phyloP scores from a whole-genome alignment of 2,329 filamentous ascomycete species.

The Blastomyces silverae region DNA sequence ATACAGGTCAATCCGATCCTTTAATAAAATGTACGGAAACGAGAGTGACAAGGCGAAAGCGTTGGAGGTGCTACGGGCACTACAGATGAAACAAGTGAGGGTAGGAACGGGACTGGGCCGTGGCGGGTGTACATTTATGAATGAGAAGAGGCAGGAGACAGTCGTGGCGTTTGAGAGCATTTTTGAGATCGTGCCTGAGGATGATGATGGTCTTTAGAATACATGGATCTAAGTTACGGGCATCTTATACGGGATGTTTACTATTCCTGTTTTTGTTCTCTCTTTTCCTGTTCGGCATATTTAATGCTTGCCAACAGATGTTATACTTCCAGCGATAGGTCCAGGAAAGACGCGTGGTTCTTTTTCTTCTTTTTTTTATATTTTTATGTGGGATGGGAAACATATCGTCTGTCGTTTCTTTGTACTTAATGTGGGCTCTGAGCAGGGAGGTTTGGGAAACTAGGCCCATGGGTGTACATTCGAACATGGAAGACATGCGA shows the following conservation, averaged over 20 bases:
- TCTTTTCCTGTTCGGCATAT: neutral
- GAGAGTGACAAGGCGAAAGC: constrained; percentile 44
- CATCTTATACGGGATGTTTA: neutral
- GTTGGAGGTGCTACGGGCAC: constrained; percentile 39
- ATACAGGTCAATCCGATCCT: constrained; percentile 33
- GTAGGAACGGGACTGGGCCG: constrained; percentile 50
- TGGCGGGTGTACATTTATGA: constrained; percentile 49
- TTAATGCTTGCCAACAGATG: neutral
- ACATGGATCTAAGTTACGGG: neutral
- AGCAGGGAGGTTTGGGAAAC: neutral
- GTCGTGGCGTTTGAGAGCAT: constrained; percentile 49
- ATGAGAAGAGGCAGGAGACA: constrained; percentile 44
- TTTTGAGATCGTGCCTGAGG: constrained; percentile 30
- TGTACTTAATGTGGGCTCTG: neutral
- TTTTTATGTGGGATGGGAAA: neutral
- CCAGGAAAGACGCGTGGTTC: neutral
- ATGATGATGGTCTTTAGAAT: constrained; percentile 6
- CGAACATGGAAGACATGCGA: neutral
- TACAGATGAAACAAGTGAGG: constrained; percentile 46
- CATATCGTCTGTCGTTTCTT: neutral
- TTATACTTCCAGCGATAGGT: neutral
- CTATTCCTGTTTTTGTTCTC: neutral
- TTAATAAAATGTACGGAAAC: constrained; percentile 39
- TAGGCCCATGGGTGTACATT: neutral
- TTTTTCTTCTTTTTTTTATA: neutral